These are phyloP conservation scores for Mortierella sp. DNA, from an alignment of 371 early-diverging fungal species.

Conservation along the genomic window DNA sequence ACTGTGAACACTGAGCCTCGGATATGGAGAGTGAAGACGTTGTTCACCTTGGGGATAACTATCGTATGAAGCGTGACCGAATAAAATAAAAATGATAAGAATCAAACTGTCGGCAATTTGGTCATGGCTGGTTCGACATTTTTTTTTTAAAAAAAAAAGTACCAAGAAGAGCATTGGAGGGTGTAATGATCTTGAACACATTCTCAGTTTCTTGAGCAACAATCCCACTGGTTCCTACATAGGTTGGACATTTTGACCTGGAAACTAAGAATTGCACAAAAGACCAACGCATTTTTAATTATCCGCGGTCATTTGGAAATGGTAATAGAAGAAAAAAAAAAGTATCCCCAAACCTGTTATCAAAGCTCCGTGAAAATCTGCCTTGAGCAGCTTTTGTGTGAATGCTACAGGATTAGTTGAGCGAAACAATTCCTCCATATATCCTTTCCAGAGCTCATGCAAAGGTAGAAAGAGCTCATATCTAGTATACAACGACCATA, in stretches of 20 bases:
- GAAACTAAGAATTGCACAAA: conserved; percentile 61
- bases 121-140: background rate
- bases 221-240: conserved; percentile 85
- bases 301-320: background rate
- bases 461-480: conserved; percentile 80
- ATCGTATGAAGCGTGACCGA: background rate
- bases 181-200: conserved; percentile 85
- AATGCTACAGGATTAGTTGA: conserved; percentile 56
- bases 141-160: conserved; percentile 23
- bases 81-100: background rate
- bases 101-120: background rate
- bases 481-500: conserved; percentile 21
- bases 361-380: conserved; percentile 88
- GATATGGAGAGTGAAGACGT: conserved; percentile 76
- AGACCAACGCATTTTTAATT: background rate
- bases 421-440: conserved; percentile 76
- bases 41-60: conserved; percentile 85
- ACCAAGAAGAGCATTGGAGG: conserved; percentile 74
- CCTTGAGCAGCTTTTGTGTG: conserved; percentile 79
- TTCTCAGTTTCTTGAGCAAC: conserved; percentile 91
- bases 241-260: conserved; percentile 84
- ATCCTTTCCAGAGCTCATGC: conserved; percentile 84
- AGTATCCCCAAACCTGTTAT: conserved; percentile 68
- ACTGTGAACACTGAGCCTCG: conserved; percentile 66
- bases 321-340: background rate